Conservation (phyloP, 2,329 filamentous ascomycete species). For the Ophidiomyces ophidiicola region DNA sequence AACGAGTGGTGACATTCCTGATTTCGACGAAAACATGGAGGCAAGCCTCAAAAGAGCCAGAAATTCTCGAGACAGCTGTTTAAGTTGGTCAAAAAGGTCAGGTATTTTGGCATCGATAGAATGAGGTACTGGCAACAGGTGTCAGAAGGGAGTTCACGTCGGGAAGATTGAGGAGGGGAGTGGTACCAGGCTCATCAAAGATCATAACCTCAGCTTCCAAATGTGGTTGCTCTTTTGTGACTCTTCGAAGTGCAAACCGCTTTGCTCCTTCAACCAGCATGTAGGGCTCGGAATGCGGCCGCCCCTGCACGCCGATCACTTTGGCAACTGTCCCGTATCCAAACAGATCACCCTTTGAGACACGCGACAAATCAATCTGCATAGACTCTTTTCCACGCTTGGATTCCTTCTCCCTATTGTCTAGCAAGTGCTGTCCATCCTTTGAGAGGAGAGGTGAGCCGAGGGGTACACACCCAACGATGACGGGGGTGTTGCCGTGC, state of each 20-base stretch:
- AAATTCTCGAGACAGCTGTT: constrained; percentile 73
- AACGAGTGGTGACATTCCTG: constrained; percentile 66
- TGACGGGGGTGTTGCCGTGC: constrained; percentile 53
- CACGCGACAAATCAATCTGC: constrained; percentile 47
- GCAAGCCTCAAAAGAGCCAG: constrained; percentile 73
- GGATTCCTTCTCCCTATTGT: constrained; percentile 45
- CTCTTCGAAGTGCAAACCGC: constrained; percentile 61
- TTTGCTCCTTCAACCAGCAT: constrained; percentile 76
- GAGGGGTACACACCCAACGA: constrained; percentile 78
- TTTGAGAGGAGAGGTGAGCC: constrained; percentile 60
- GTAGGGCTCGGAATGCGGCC: constrained; percentile 62
- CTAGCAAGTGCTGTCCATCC: constrained; percentile 64
- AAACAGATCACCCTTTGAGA: constrained; percentile 63
- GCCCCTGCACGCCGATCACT: constrained; percentile 65
- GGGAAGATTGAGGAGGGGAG: constrained; percentile 4
- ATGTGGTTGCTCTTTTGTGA: constrained; percentile 67
- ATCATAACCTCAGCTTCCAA: constrained; percentile 70
- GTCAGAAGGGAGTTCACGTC: background rate
- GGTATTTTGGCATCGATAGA: constrained; percentile 52
- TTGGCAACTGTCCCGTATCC: constrained; percentile 69
- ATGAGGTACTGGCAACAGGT: constrained; percentile 21
- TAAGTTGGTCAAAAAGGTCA: constrained; percentile 65
- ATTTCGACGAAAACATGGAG: constrained; percentile 61
- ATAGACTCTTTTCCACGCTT: constrained; percentile 33
- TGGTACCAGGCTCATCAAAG: constrained; percentile 56